Base-by-base conservation (phyloP, 805 yeast genomes). In the Lipomyces oligophaga region DNA sequence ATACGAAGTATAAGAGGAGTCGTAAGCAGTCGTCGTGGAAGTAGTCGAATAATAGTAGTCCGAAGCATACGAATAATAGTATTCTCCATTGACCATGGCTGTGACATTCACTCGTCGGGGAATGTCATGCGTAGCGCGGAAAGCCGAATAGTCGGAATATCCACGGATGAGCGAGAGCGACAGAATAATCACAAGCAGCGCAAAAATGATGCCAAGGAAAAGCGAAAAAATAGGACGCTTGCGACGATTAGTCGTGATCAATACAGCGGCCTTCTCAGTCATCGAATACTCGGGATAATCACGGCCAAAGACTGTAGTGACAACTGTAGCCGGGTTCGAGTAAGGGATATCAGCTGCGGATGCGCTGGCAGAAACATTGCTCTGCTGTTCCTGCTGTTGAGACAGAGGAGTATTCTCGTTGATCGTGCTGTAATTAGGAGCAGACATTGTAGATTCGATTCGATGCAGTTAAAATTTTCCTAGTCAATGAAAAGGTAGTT, bases 61-160 rank as follows among this genome's bases (percentile, higher is more conserved):
- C 36, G 25, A 15, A 33, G 24, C 33, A 38, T 32, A 37, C 20
- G 46, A 39, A 25, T 34, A 43, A 50, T 52, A 49, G 54, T 52
- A 52, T 28, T 50, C 47, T 39, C 52, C 52, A 20, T 28, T 25
- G 41, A 36, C 38, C 48, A 50, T 50, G 38, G 41, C 55, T 16
- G 56, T 52, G 30, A 52, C 43, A 36, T 52, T 52, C 40, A 52
- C 56, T 6, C 56, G 41, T 20, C 45, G 48, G 7, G 56, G 55
- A 40, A 49, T 44, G 38, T 52, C 56, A 45, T 52, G 43, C 16
- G 49, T 34, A 10, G 47, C 41, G 8, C 50, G 47, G 38, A 34
- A 52, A 36, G 20, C 18, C 21, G 53, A 49, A 43, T 52, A 52
- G 45, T 37, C 45, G n/a, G 43, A 40, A 45, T 52, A 52, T 18